Conservation (phyloP, 371 early-diverging fungal genomes). For the Vairimorpha necatrix region DNA sequence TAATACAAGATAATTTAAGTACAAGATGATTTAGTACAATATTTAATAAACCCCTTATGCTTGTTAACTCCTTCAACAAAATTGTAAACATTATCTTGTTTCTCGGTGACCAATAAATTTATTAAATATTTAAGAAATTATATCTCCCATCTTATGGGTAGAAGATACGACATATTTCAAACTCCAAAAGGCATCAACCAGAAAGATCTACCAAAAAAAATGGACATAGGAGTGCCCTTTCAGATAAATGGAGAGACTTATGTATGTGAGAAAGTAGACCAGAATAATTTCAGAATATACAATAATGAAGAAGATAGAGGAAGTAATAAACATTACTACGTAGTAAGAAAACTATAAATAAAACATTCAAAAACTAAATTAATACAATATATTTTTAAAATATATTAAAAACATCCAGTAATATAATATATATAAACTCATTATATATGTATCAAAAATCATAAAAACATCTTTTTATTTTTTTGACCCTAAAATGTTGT, state of each 20-base stretch:
- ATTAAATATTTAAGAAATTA: not conserved
- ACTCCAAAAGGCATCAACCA: constrained; percentile 14
- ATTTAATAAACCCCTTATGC: not conserved
- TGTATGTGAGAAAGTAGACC: constrained; percentile 26
- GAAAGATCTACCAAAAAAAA: constrained; percentile 1
- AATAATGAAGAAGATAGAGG: not conserved
- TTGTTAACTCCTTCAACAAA: no score
- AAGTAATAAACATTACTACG: constrained; percentile 23
- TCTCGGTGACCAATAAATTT: not conserved
- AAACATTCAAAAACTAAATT: not conserved
- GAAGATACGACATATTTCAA: constrained; percentile 24
- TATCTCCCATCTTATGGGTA: constrained; percentile 7
- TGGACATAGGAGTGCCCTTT: constrained; percentile 24
- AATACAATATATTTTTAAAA: not conserved
- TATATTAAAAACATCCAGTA: not conserved
- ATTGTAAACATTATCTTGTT: no score
- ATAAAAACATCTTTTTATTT: not conserved
- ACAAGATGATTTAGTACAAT: not conserved
- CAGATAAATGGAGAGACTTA: constrained; percentile 1
- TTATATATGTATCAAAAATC: no score
- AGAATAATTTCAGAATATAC: not conserved
- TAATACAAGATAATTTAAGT: not conserved
- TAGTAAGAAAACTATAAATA: constrained; percentile 19
- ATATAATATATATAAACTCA: no score
- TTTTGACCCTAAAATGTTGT: constrained; percentile 37